These are phyloP conservation scores for Trypethelium eluteriae DNA, from an alignment of 495 filamentous ascomycete species.

Conservation along the genomic window DNA sequence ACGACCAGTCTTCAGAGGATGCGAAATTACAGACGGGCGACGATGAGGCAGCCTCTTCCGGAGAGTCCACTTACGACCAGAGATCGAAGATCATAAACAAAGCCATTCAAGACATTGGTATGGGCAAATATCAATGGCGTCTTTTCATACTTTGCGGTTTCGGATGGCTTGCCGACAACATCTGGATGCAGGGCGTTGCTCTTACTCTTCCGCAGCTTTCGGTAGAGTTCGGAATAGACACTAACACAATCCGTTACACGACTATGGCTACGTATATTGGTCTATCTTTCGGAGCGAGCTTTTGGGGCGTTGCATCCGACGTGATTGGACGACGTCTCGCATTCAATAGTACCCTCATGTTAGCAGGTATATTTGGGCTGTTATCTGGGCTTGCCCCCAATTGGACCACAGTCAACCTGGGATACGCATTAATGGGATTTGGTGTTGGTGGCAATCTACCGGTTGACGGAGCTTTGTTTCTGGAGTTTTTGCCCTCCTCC, in stretches of 20 bases:
- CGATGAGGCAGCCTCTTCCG: not conserved
- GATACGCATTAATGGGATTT: conserved; percentile 47
- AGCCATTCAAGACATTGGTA: conserved; percentile 30
- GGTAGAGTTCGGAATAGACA: conserved; percentile 46
- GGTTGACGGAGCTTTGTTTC: conserved; percentile 50
- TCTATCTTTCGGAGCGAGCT: conserved; percentile 50
- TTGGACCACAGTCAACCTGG: conserved; percentile 46
- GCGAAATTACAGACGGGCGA: not conserved
- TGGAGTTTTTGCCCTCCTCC: conserved; percentile 51
- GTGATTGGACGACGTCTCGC: conserved; percentile 51
- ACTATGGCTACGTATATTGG: conserved; percentile 50
- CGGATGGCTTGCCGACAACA: conserved; percentile 29
- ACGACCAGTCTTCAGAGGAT: not conserved
- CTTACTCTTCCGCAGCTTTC: conserved; percentile 47
- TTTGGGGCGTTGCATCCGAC: conserved; percentile 53
- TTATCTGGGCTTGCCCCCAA: conserved; percentile 46
- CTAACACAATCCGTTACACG: conserved; percentile 46
- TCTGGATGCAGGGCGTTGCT: conserved; percentile 43
- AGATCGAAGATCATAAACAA: conserved; percentile 41
- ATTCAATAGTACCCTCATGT: conserved; percentile 52
- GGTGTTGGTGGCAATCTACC: conserved; percentile 52
- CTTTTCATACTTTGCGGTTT: conserved; percentile 28
- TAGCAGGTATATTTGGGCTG: conserved; percentile 43
- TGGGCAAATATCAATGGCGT: conserved; percentile 28
- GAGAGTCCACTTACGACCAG: not conserved